Conservation (phyloP, 2,329 filamentous ascomycete species). For the Aspergillaceae sp. region DNA sequence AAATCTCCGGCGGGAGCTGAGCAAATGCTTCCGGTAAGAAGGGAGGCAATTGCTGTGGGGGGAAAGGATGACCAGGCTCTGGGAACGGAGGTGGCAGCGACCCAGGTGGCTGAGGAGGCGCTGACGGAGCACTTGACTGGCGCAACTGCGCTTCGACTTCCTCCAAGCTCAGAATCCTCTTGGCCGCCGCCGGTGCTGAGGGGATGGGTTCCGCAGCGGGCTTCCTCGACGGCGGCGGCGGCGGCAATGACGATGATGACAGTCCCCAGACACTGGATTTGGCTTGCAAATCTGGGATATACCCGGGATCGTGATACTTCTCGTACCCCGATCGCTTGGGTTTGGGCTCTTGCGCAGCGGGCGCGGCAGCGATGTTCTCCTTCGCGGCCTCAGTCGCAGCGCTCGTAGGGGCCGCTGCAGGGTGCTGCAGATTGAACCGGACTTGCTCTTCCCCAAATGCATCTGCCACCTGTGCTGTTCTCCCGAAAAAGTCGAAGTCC, state of each 20-base stretch:
- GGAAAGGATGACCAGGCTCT: slow-evolving; percentile 18
- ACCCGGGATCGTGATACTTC: slow-evolving; percentile 75
- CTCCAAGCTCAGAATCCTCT: slow-evolving; percentile 90
- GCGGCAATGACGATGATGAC: not conserved
- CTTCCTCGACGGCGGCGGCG: slow-evolving; percentile 22
- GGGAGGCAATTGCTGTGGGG: slow-evolving; percentile 21
- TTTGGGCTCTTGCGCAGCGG: slow-evolving; percentile 48
- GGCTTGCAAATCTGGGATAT: slow-evolving; percentile 81
- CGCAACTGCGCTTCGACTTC: slow-evolving; percentile 94
- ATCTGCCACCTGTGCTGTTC: slow-evolving; percentile 76
- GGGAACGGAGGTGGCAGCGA: slow-evolving; percentile 20
- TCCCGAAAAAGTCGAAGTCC: slow-evolving; percentile 95
- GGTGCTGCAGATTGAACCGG: slow-evolving; percentile 65
- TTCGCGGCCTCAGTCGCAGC: slow-evolving; percentile 28
- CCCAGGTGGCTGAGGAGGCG: slow-evolving; percentile 16
- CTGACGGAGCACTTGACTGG: slow-evolving; percentile 44
- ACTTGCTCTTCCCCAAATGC: slow-evolving; percentile 87
- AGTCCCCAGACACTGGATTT: slow-evolving; percentile 90
- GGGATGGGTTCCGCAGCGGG: slow-evolving; percentile 9
- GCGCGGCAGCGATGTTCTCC: slow-evolving; percentile 36
- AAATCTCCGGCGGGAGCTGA: slow-evolving; percentile 37
- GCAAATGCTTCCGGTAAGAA: slow-evolving; percentile 23
- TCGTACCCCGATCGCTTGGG: slow-evolving; percentile 79
- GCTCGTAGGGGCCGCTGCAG: slow-evolving; percentile 26
- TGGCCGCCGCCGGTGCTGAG: slow-evolving; percentile 29